A percentile compares a stretch with the other conserved stretches of the same genome.
These are phyloP conservation scores for Saccharomycopsis phalli DNA, from an alignment of 1,139 yeast genomes.

Conservation along the genomic window DNA sequence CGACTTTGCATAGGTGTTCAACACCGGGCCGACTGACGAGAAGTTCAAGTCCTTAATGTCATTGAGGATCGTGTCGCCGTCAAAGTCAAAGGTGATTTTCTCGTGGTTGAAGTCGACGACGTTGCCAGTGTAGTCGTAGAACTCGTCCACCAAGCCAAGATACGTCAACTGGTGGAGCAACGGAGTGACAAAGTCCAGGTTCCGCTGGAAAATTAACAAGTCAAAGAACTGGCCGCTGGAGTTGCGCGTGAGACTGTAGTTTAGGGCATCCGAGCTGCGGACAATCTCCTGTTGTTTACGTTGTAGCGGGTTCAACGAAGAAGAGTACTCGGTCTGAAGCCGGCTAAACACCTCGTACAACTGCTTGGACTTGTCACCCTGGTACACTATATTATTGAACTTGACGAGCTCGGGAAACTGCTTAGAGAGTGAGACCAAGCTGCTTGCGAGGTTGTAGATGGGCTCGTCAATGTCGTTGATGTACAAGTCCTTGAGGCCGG, in stretches of 20 bases:
- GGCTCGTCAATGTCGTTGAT: constrained; percentile 30
- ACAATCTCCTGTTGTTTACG: constrained; percentile 23
- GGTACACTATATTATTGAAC: constrained; percentile 35
- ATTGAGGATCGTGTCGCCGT: constrained; percentile 34
- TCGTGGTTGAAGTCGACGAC: constrained; percentile 30
- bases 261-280: constrained; percentile 23
- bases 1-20: constrained; percentile 62
- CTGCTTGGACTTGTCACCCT: constrained; percentile 37
- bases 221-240: constrained; percentile 33
- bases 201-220: constrained; percentile 70
- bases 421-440: constrained; percentile 23
- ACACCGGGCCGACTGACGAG: constrained; percentile 65
- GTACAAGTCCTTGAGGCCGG: constrained; percentile 26
- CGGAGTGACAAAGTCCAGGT: constrained; percentile 63
- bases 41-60: constrained; percentile 63
- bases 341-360: constrained; percentile 32
- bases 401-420: constrained; percentile 31
- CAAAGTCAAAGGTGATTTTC: constrained; percentile 11
- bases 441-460: constrained; percentile 32
- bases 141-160: constrained; percentile 73
- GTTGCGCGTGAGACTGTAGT: constrained; percentile 31
- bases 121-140: constrained; percentile 45
- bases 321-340: constrained; percentile 26
- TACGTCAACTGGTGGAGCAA: constrained; percentile 72
- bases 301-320: constrained; percentile 24